Evolutionary conservation across 192 early-diverging fungal species (phyloP).

Genomic region (Geranomyces variabilis): DNA sequence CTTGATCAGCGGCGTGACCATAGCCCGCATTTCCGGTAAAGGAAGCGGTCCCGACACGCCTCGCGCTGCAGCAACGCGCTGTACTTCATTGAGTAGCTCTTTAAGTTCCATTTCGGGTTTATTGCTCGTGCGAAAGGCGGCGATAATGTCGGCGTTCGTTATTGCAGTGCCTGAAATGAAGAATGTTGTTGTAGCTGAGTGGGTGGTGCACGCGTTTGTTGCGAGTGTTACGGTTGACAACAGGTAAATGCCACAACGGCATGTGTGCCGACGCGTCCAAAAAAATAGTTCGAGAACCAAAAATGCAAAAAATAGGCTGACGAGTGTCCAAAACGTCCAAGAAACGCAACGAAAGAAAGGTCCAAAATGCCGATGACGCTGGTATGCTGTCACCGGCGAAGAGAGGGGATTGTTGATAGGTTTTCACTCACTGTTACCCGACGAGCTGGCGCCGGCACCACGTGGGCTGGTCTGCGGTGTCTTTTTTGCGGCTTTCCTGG

Average conservation of each 20-base stretch:
- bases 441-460: not conserved
- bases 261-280: not conserved
- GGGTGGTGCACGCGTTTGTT: not conserved
- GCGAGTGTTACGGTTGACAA: not conserved
- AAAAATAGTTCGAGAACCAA: not conserved
- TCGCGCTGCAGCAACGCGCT: not conserved
- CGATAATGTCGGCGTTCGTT: not conserved
- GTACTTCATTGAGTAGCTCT: conserved; percentile 6
- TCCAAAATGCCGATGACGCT: not conserved
- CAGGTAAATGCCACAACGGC: not conserved
- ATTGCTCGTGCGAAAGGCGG: conserved; percentile 1
- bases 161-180: not conserved
- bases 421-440: not conserved
- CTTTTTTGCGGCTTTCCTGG: not conserved
- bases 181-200: not conserved
- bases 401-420: not conserved
- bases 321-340: no score
- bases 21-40: not conserved
- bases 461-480: conserved; percentile 12
- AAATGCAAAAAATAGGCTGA: not conserved
- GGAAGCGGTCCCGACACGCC: not conserved
- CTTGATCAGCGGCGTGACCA: conserved; percentile 5
- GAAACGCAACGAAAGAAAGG: not conserved
- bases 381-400: no score
- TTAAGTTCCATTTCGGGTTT: conserved; percentile 7